phyloP scores from a whole-genome alignment of 345 rosid species.

The Hirschfeldia incana region DNA sequence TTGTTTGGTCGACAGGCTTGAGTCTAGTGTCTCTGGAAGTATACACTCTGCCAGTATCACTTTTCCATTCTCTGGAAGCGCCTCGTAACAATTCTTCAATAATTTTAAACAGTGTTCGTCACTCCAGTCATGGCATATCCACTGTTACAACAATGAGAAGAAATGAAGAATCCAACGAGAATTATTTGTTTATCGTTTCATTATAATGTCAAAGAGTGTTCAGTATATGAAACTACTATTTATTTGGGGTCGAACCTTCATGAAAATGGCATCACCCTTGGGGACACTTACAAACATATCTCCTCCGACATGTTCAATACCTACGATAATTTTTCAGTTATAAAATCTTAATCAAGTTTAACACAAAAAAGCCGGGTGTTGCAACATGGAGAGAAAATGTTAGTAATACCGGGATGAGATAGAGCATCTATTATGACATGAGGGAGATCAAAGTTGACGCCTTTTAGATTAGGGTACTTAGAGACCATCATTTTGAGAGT shows the following conservation, averaged over 20 bases:
- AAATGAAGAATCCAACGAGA: background rate
- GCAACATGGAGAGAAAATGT: background rate
- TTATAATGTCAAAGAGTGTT: background rate
- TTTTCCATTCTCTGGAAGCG: slow-evolving; percentile 40
- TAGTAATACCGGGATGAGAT: slow-evolving; percentile 37
- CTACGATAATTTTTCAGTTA: background rate
- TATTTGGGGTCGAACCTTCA: slow-evolving; percentile 52
- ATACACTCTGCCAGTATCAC: slow-evolving; percentile 37
- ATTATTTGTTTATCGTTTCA: background rate
- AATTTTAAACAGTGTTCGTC: slow-evolving; percentile 39
- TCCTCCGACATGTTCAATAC: slow-evolving; percentile 67
- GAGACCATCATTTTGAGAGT: slow-evolving; percentile 64
- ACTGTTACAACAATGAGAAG: slow-evolving; percentile 19
- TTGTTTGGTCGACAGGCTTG: slow-evolving; percentile 47
- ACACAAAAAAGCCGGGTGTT: background rate
- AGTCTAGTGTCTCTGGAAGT: slow-evolving; percentile 18
- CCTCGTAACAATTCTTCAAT: slow-evolving; percentile 35
- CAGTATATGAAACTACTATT: background rate
- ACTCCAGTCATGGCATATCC: slow-evolving; percentile 40
- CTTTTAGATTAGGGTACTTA: slow-evolving; percentile 67
- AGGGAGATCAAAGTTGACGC: slow-evolving; percentile 82
- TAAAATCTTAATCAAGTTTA: background rate
- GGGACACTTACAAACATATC: slow-evolving; percentile 30
- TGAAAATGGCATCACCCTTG: slow-evolving; percentile 54
- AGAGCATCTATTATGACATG: slow-evolving; percentile 77